These are phyloP conservation scores for Aspergillus asperescens DNA, from an alignment of 495 filamentous ascomycete genomes.

Conservation along the genomic window DNA sequence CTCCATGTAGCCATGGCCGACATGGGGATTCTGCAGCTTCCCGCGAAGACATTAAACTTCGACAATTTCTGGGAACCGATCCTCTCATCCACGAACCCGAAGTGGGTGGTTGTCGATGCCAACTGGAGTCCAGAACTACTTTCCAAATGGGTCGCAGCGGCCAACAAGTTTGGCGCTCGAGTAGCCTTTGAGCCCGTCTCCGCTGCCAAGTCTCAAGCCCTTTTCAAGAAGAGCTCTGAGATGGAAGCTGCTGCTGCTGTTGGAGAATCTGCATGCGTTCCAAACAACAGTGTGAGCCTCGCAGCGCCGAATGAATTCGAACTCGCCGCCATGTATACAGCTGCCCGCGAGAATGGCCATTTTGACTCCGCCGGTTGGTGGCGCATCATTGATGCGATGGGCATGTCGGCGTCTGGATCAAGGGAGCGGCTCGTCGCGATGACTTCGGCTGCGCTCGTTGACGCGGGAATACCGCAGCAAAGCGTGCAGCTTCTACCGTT, in stretches of 20 bases:
- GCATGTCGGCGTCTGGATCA: slow-evolving; percentile 50
- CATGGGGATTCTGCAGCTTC: slow-evolving; percentile 74
- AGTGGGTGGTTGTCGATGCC: slow-evolving; percentile 74
- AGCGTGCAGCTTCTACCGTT: slow-evolving; percentile 81
- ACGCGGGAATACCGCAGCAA: slow-evolving; percentile 76
- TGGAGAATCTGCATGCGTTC: slow-evolving; percentile 45
- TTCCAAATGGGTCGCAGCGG: slow-evolving; percentile 56
- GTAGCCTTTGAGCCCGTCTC: slow-evolving; percentile 94
- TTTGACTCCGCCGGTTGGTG: slow-evolving; percentile 71
- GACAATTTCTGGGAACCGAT: slow-evolving; percentile 56
- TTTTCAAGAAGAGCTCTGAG: slow-evolving; percentile 49
- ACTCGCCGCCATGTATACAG: slow-evolving; percentile 65
- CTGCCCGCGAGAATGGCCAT: slow-evolving; percentile 56
- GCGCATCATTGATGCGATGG: slow-evolving; percentile 68
- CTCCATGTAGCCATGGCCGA: slow-evolving; percentile 88
- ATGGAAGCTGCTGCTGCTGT: slow-evolving; percentile 23
- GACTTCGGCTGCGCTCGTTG: slow-evolving; percentile 58
- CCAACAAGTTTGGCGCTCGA: slow-evolving; percentile 45
- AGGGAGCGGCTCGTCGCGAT: slow-evolving; percentile 59
- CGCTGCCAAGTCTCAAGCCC: slow-evolving; percentile 60
- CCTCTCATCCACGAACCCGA: slow-evolving; percentile 51
- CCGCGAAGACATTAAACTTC: slow-evolving; percentile 37
- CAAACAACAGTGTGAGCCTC: slow-evolving; percentile 59
- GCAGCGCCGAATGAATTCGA: slow-evolving; percentile 80
- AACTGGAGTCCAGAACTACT: slow-evolving; percentile 69